Evolutionary conservation across 139 green algal species (phyloP).

Genomic region (Chlamydomonas applanata): DNA sequence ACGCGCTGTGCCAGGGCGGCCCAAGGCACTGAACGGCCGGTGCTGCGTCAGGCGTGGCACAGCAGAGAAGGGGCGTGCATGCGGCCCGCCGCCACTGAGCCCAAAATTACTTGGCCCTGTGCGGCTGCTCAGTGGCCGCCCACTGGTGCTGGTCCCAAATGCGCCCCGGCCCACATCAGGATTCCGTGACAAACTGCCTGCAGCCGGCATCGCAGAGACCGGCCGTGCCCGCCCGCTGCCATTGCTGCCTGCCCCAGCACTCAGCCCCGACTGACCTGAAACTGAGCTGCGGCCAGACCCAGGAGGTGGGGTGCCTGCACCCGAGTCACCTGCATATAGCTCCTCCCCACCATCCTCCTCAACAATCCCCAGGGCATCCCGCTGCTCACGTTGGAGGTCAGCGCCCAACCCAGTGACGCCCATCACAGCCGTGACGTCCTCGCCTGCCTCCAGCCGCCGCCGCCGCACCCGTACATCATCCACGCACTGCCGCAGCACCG

Average conservation of each 20-base stretch:
- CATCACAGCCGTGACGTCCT: too few relatives aligned
- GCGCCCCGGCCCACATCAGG: neutral
- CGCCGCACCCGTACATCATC: constrained; percentile 29
- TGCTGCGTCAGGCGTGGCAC: neutral
- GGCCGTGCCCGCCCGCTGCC: neutral
- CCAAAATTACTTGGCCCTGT: neutral
- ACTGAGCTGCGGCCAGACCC: too few relatives aligned
- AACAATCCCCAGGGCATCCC: too few relatives aligned
- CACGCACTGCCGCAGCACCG: constrained; percentile 34
- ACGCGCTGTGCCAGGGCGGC: neutral
- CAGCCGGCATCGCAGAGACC: neutral
- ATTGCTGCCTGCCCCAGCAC: neutral
- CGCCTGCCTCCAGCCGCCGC: neutral
- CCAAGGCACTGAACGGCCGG: neutral
- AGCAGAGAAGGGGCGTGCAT: constrained; percentile 1
- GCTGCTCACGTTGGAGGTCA: too few relatives aligned
- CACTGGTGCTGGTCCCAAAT: too few relatives aligned
- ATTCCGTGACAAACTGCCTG: neutral
- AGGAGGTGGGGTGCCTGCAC: neutral
- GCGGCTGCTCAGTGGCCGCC: neutral
- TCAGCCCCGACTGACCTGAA: neutral
- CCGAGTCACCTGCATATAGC: neutral
- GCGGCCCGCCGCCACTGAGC: neutral
- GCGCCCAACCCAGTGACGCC: too few relatives aligned
- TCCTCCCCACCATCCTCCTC: too few relatives aligned